These are phyloP conservation scores for Fusarium succisae DNA, from an alignment of 2,329 filamentous ascomycete genomes.

Conservation along the genomic window DNA sequence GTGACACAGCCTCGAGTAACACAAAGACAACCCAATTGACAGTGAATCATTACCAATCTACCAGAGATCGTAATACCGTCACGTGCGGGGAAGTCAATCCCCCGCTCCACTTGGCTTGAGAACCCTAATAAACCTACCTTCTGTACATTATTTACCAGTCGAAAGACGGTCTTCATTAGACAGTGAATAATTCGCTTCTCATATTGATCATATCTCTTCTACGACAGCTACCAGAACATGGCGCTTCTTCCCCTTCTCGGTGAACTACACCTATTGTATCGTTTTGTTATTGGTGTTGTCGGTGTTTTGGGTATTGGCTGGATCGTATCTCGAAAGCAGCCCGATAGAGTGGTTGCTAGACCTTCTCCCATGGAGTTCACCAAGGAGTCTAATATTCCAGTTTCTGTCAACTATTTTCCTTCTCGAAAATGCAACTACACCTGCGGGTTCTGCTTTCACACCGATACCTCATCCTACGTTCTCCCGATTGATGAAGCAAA, in stretches of 20 bases:
- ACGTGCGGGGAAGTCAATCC: background rate
- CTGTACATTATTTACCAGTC: background rate
- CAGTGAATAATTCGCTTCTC: too few species aligned
- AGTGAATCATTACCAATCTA: background rate
- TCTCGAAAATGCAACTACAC: background rate
- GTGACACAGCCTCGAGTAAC: background rate
- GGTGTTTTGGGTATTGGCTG: background rate
- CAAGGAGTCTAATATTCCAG: background rate
- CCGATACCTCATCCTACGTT: background rate
- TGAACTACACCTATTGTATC: background rate
- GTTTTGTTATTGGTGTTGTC: background rate
- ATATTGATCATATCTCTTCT: too few species aligned
- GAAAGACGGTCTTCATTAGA: too few species aligned
- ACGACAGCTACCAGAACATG: background rate
- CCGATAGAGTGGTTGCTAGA: fast-evolving
- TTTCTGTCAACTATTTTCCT: background rate
- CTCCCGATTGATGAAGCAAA: background rate
- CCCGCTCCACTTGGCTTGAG: background rate
- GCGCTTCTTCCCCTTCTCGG: background rate
- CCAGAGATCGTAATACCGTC: background rate
- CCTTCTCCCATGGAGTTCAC: background rate
- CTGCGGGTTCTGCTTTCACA: background rate
- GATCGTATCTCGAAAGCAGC: too few species aligned
- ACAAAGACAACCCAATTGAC: background rate
- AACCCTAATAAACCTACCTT: background rate